Evolutionary conservation across 2,329 filamentous ascomycete species (phyloP), one percentile per base, ranked within the genome.

Genomic region (Hymenoscyphus fraxineus): DNA sequence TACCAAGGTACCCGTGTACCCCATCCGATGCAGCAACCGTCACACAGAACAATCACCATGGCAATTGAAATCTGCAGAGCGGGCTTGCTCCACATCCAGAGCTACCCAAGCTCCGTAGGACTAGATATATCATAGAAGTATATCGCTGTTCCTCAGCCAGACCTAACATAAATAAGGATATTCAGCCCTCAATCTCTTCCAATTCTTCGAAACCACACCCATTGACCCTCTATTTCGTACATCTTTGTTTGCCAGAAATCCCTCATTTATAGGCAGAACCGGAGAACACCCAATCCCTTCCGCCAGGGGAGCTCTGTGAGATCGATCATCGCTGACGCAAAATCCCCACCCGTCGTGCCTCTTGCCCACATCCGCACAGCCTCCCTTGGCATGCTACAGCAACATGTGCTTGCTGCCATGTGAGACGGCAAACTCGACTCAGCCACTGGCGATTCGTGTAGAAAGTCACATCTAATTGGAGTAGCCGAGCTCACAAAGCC

Each of bases 381-480:
- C 60, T 57, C 38, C 39, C 60, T 62, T 62, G 60, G 60, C 44
- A 62, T 19, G 39, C 41, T n/a, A 41, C 12, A 13, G 16, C 41
- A 47, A 35, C 40, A 31, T 32, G 22, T 56, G 7, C 40, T 27
- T 27, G 27, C 27, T 27, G 27, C 40, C 41, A 51, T 51, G 44
- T 51, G 44, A 51, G 44, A 51, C 44, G 44, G 22, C n/a, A 51
- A 51, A 9, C 44, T 51, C 44, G 31, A 58, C n/a, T n/a, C 15
- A 58, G 38, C 56, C 56, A 58, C 32, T 58, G 15, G 56, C n/a
- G 38, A 51, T 51, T 51, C 44, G n/a, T 51, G n/a, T 22, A 22
- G 22, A 51, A 22, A 19, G 10, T 47, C 16, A 47, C 22, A 47
- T 22, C 19, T 2, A 47, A 47, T 27, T 27, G 27, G 27, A 27